Percentiles rank a stretch among this genome's conserved stretches.
Conservation (phyloP, 345 rosid genomes). For the Anacardium occidentale region DNA sequence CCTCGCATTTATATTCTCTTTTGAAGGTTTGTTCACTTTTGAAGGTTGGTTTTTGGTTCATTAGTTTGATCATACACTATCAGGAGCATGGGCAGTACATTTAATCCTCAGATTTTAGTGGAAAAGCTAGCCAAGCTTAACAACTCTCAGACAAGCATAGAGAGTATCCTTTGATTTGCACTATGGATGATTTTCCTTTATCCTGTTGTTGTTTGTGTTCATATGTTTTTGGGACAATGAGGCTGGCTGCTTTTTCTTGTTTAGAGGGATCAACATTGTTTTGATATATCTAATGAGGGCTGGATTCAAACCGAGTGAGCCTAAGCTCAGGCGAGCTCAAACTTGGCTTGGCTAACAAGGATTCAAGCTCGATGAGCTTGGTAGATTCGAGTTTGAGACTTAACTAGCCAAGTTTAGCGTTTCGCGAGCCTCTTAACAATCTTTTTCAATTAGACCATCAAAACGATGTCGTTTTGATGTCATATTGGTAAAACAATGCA, state of each 20-base stretch:
- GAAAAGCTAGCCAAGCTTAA: conserved; percentile 95
- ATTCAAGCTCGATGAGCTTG: too few relatives aligned
- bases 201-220: conserved; percentile 11
- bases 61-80: conserved; percentile 18
- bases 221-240: neutral
- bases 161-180: conserved; percentile 75
- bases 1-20: conserved; percentile 17
- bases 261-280: neutral
- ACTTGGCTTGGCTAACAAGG: too few relatives aligned
- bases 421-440: too few relatives aligned
- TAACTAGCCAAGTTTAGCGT: too few relatives aligned
- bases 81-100: conserved; percentile 70
- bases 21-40: conserved; percentile 28
- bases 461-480: too few relatives aligned
- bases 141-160: conserved; percentile 91
- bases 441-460: too few relatives aligned
- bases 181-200: conserved; percentile 3
- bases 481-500: too few relatives aligned
- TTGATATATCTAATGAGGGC: too few relatives aligned
- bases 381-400: too few relatives aligned
- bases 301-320: too few relatives aligned
- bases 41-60: conserved; percentile 19
- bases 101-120: conserved; percentile 82
- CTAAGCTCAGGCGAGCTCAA: too few relatives aligned
- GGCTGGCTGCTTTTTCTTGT: neutral